phyloP scores from a whole-genome alignment of 106 monocot genomes.

The Phalaenopsis aphrodite region DNA sequence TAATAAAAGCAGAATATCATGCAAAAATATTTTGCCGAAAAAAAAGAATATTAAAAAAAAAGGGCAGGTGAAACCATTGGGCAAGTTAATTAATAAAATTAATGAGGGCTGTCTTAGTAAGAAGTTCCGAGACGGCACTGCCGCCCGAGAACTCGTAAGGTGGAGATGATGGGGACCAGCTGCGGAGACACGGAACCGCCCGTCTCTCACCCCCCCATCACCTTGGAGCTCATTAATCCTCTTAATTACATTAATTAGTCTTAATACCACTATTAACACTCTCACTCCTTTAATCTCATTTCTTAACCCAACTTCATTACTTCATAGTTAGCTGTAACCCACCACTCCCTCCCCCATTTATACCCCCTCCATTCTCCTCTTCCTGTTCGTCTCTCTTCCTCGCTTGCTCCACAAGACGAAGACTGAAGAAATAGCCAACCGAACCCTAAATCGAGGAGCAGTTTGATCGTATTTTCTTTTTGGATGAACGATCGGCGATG shows the following conservation, averaged over 20 bases:
- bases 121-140: slow-evolving; percentile 3
- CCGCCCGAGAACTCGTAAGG: slow-evolving; percentile 17
- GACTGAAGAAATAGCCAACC: background rate
- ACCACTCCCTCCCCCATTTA: slow-evolving; percentile 11
- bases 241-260: background rate
- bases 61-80: background rate
- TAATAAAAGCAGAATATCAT: too few species aligned
- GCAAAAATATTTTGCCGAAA: too few species aligned
- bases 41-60: background rate
- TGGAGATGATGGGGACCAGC: slow-evolving; percentile 19
- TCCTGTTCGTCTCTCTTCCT: background rate
- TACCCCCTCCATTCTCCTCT: slow-evolving; percentile 15
- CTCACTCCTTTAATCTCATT: too few species aligned
- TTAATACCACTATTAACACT: background rate
- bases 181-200: slow-evolving; percentile 80
- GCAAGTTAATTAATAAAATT: background rate
- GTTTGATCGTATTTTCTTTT: background rate
- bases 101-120: background rate
- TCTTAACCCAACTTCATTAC: slow-evolving; percentile 9
- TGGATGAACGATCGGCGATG: slow-evolving; percentile 18
- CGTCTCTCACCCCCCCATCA: slow-evolving; percentile 17
- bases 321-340: slow-evolving; percentile 15
- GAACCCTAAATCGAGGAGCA: background rate
- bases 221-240: slow-evolving; percentile 22
- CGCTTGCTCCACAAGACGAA: background rate